These are phyloP conservation scores for Elsinoe perseae DNA, from an alignment of 2,329 filamentous ascomycete species.

Conservation along the genomic window DNA sequence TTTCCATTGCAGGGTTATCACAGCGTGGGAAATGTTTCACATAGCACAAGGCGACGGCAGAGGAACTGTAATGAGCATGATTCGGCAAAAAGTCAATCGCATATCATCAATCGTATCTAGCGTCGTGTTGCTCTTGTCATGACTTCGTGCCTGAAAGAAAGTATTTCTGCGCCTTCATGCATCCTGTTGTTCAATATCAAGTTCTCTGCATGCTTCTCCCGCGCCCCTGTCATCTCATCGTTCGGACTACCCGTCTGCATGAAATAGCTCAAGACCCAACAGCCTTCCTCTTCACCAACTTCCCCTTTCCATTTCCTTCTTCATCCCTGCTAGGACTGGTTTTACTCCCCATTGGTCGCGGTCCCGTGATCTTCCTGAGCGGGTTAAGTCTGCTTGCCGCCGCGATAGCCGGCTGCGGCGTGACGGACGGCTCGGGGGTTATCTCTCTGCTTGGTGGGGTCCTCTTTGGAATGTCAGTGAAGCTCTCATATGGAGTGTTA, in stretches of 20 bases:
- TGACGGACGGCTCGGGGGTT: slow-evolving; percentile 24
- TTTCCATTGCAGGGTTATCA: background rate
- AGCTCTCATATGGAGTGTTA: background rate
- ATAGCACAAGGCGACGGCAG: background rate
- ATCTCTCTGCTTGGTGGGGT: slow-evolving; percentile 18
- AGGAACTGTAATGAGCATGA: background rate
- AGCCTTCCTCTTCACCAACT: slow-evolving; percentile 7
- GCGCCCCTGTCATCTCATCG: background rate
- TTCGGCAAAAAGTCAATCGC: background rate
- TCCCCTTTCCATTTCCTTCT: background rate
- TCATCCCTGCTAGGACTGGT: background rate
- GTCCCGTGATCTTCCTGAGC: slow-evolving; percentile 40
- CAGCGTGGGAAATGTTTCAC: background rate
- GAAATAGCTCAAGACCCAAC: background rate
- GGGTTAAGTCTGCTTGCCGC: slow-evolving; percentile 10
- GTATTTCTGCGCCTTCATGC: background rate
- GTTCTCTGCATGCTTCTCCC: too few relatives aligned
- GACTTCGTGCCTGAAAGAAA: slow-evolving; percentile 4
- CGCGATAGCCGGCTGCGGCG: slow-evolving; percentile 10
- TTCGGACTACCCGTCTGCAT: background rate
- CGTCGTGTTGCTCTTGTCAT: background rate
- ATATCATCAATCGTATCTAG: slow-evolving; percentile 13
- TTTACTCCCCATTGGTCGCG: slow-evolving; percentile 41
- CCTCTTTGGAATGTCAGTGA: background rate
- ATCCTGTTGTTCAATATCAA: background rate